A percentile compares a stretch with the other conserved stretches of the same genome.
Evolutionary conservation across 305 asterid species (phyloP).

Genomic region (Fraxinus nigra): DNA sequence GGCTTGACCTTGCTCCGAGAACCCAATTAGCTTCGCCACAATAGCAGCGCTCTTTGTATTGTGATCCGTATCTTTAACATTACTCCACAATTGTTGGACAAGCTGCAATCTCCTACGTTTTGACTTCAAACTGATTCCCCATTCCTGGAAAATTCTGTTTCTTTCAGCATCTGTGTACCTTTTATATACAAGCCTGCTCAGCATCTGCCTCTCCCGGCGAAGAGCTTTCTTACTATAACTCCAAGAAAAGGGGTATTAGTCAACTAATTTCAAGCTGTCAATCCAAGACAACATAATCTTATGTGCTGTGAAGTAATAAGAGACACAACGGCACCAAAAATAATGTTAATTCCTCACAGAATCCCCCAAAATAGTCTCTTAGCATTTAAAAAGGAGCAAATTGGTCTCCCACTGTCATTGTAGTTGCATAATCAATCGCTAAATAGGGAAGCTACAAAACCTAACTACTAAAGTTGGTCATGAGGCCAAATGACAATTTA

Average conservation of each 20-base stretch:
- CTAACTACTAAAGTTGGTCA: neutral
- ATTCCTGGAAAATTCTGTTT: constrained; percentile 49
- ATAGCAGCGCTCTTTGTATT: constrained; percentile 65
- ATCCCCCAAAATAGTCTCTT: neutral
- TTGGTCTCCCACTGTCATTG: neutral
- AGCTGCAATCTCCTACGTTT: constrained; percentile 72
- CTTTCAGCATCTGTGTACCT: constrained; percentile 64
- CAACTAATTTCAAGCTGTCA: neutral
- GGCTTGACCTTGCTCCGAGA: constrained; percentile 65
- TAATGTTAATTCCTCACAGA: neutral
- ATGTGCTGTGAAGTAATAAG: neutral
- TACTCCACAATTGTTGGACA: constrained; percentile 59
- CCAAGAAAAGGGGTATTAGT: constrained; percentile 14
- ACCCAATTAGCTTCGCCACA: constrained; percentile 78
- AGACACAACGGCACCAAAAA: neutral
- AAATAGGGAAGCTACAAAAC: neutral
- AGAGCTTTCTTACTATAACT: constrained; percentile 73
- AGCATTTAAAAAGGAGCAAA: neutral
- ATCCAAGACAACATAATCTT: neutral
- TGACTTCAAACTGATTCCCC: constrained; percentile 70
- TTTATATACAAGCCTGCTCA: constrained; percentile 65
- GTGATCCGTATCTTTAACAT: constrained; percentile 38
- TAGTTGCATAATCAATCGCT: neutral
- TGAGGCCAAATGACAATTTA: neutral
- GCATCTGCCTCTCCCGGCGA: constrained; percentile 66